Evolutionary conservation across 805 yeast species (phyloP).

Genomic region (Pichia sporocuriosa): DNA sequence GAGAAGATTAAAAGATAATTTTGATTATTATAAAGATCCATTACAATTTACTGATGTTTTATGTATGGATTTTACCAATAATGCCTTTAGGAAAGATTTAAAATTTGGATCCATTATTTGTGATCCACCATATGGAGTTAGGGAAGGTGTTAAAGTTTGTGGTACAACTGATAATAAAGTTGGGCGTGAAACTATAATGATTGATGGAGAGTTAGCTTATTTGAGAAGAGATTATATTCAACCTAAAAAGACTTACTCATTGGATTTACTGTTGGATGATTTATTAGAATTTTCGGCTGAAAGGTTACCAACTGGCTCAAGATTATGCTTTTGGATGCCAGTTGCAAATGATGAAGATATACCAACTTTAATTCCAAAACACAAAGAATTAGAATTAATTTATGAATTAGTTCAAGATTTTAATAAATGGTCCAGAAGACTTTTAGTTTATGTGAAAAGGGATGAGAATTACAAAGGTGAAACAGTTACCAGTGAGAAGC

Average conservation of each 20-base stretch:
- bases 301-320: slow-evolving; percentile 65
- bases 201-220: slow-evolving; percentile 74
- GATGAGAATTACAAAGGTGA: slow-evolving; percentile 43
- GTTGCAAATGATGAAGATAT: slow-evolving; percentile 76
- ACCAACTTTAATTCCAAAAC: slow-evolving; percentile 66
- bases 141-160: slow-evolving; percentile 90
- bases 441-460: slow-evolving; percentile 72
- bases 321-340: slow-evolving; percentile 97
- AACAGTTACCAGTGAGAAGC: slow-evolving; percentile 36
- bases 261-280: slow-evolving; percentile 73
- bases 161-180: slow-evolving; percentile 62
- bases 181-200: slow-evolving; percentile 68
- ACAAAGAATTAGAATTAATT: slow-evolving; percentile 60
- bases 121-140: slow-evolving; percentile 96
- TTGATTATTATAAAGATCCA: slow-evolving; percentile 61
- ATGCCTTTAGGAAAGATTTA: slow-evolving; percentile 61
- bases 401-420: slow-evolving; percentile 81
- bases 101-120: slow-evolving; percentile 76
- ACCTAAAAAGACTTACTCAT: slow-evolving; percentile 84
- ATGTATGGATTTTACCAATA: slow-evolving; percentile 93
- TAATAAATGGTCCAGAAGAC: slow-evolving; percentile 87
- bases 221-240: slow-evolving; percentile 79
- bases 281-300: slow-evolving; percentile 64
- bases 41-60: slow-evolving; percentile 62
- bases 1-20: slow-evolving; percentile 47